phyloP scores from a whole-genome alignment of 169 alveolate species.

The Condylostoma magnum region DNA sequence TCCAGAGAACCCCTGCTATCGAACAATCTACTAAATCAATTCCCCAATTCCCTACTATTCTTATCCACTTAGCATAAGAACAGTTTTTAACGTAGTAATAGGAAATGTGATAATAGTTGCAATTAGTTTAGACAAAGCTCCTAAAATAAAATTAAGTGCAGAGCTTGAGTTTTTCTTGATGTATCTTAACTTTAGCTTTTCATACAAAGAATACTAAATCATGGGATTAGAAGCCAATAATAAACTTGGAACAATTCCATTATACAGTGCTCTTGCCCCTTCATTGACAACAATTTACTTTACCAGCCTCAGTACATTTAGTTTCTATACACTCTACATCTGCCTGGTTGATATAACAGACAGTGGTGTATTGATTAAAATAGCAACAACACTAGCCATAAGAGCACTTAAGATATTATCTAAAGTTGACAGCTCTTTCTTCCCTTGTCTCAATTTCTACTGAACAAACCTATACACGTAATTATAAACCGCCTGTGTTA shows the following conservation, averaged over 20 bases:
- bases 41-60: background rate
- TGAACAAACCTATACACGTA: background rate
- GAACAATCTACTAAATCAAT: background rate
- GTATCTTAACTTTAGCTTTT: background rate
- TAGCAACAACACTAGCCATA: slow-evolving; percentile 2
- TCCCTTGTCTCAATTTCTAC: background rate
- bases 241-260: slow-evolving; percentile 10
- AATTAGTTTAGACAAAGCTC: background rate
- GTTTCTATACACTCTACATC: background rate
- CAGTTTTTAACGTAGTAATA: slow-evolving; percentile 5
- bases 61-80: background rate
- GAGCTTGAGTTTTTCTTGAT: background rate
- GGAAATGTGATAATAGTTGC: slow-evolving; percentile 28
- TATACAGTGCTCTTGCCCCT: slow-evolving; percentile 19
- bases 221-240: slow-evolving; percentile 8
- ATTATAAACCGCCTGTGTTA: slow-evolving; percentile 11
- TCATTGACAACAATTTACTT: background rate
- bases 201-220: slow-evolving; percentile 17
- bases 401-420: background rate
- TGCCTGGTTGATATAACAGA: slow-evolving; percentile 19
- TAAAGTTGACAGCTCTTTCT: background rate
- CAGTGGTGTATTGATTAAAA: background rate
- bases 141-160: background rate
- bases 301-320: background rate
- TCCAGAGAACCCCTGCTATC: background rate